A percentile compares a stretch with the other conserved stretches of the same genome.
phyloP scores from a whole-genome alignment of 164 flowering plant species.

The Vitis rupestris region DNA sequence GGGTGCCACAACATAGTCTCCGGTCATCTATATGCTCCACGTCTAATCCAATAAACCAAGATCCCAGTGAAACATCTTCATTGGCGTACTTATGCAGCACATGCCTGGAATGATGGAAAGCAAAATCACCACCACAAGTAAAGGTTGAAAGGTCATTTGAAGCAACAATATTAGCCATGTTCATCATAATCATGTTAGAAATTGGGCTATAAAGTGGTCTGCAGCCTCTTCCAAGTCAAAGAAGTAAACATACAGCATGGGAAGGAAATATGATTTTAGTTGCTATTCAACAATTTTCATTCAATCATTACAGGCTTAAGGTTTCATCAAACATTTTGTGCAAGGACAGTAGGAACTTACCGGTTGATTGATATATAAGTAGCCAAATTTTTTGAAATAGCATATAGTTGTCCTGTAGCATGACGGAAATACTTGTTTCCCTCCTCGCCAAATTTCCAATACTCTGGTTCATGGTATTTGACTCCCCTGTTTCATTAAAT shows the following conservation, averaged over 20 bases:
- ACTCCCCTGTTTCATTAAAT: slow-evolving; percentile 44
- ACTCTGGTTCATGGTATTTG: slow-evolving; percentile 75
- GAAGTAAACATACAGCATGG: not conserved
- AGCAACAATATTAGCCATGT: not conserved
- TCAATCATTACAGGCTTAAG: not conserved
- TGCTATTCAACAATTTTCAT: not conserved
- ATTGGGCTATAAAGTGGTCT: not conserved
- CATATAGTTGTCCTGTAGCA: slow-evolving; percentile 82
- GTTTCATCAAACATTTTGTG: not conserved
- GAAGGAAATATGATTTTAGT: not conserved
- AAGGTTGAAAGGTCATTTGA: not conserved
- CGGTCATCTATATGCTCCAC: slow-evolving; percentile 80
- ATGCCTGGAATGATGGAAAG: slow-evolving; percentile 38
- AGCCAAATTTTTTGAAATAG: slow-evolving; percentile 68
- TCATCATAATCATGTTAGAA: not conserved
- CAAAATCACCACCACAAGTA: not conserved
- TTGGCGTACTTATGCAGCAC: slow-evolving; percentile 82
- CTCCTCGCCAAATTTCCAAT: slow-evolving; percentile 71
- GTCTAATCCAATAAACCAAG: slow-evolving; percentile 90
- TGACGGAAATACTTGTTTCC: slow-evolving; percentile 77
- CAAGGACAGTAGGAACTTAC: slow-evolving; percentile 30
- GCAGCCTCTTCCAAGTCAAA: not conserved
- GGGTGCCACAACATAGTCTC: slow-evolving; percentile 79
- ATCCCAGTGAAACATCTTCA: slow-evolving; percentile 87
- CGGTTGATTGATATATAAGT: slow-evolving; percentile 54